These are phyloP conservation scores for Didymella pomorum DNA, from an alignment of 2,329 filamentous ascomycete genomes.

Conservation along the genomic window DNA sequence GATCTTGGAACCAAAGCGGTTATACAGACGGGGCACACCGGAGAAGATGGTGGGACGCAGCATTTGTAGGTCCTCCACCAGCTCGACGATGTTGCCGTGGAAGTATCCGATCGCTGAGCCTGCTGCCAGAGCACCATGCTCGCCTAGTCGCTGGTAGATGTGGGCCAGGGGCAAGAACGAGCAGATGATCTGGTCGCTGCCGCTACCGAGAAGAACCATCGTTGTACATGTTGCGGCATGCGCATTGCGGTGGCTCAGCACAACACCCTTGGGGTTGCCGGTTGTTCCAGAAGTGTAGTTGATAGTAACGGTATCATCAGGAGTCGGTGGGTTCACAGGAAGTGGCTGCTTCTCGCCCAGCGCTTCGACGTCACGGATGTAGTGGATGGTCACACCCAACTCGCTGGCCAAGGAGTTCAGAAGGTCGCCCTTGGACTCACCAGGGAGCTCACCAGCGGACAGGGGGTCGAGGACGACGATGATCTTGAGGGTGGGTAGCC, in stretches of 20 bases:
- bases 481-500: conserved; percentile 81
- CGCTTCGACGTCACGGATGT: conserved; percentile 80
- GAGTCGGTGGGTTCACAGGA: conserved; percentile 73
- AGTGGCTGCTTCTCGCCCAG: conserved; percentile 75
- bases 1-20: conserved; percentile 85
- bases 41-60: conserved; percentile 83
- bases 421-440: conserved; percentile 80
- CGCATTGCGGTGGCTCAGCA: conserved; percentile 82
- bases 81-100: conserved; percentile 84
- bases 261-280: conserved; percentile 81
- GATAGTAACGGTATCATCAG: conserved; percentile 84
- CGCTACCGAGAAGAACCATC: conserved; percentile 62
- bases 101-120: conserved; percentile 88
- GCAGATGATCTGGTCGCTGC: conserved; percentile 70
- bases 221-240: conserved; percentile 74
- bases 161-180: conserved; percentile 95
- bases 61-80: conserved; percentile 91
- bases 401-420: conserved; percentile 77
- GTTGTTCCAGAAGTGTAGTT: conserved; percentile 92
- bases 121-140: conserved; percentile 75
- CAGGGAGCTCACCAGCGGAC: conserved; percentile 77
- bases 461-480: conserved; percentile 88
- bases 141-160: conserved; percentile 87
- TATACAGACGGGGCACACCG: conserved; percentile 91
- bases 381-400: conserved; percentile 79